phyloP scores from a whole-genome alignment of 176 grass and related monocot species.

The Musa troglodytarum region DNA sequence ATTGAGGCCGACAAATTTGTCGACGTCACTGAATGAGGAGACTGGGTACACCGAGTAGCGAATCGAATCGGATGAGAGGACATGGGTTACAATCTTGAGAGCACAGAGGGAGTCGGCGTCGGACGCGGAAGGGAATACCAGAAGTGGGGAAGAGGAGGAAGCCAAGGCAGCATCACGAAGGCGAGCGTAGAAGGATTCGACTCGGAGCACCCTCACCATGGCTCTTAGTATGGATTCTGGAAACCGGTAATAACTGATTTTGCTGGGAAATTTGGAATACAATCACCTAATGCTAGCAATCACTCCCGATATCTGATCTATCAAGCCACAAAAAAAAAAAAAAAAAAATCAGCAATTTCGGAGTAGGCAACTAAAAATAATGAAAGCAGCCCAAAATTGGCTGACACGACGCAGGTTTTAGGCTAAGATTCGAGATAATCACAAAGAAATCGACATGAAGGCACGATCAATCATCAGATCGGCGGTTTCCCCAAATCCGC shows the following conservation, averaged over 20 bases:
- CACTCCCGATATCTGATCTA: too few relatives aligned
- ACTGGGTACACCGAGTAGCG: conserved; percentile 57
- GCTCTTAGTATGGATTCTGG: conserved; percentile 1
- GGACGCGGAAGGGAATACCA: conserved; percentile 71
- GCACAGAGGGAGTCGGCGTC: conserved; percentile 79
- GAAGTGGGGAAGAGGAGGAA: conserved; percentile 36
- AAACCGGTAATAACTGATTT: background rate
- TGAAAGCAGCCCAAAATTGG: too few relatives aligned
- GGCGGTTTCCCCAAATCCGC: too few relatives aligned
- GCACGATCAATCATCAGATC: too few relatives aligned
- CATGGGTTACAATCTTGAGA: conserved; percentile 46
- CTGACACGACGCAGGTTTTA: too few relatives aligned
- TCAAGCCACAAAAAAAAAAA: too few relatives aligned
- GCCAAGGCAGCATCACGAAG: conserved; percentile 42
- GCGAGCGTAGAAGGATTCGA: conserved; percentile 56
- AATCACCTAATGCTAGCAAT: too few relatives aligned
- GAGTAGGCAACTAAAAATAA: too few relatives aligned
- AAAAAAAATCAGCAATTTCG: too few relatives aligned
- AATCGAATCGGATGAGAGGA: conserved; percentile 57
- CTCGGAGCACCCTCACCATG: conserved; percentile 60
- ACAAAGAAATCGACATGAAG: too few relatives aligned
- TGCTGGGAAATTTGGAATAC: background rate
- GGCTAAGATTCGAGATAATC: too few relatives aligned
- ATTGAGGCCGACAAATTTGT: conserved; percentile 13
- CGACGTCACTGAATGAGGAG: conserved; percentile 30